Percentiles rank a stretch among this genome's conserved stretches.
phyloP scores from a whole-genome alignment of 306 rosid genomes.

The Dryas octopetala region DNA sequence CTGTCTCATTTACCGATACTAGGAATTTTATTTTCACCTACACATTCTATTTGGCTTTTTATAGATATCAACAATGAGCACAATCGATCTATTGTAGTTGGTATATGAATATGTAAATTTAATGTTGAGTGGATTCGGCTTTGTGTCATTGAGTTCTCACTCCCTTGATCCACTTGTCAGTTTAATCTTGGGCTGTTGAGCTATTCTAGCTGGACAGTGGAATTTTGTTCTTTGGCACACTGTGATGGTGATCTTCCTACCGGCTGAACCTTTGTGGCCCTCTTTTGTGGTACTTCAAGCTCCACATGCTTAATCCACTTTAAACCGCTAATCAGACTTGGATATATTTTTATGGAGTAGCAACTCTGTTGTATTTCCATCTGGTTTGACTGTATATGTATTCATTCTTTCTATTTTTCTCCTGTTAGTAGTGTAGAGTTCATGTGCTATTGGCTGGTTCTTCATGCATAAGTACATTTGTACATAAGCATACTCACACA shows the following conservation, averaged over 20 bases:
- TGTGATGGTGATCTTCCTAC: slow-evolving; percentile 1
- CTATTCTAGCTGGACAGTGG: slow-evolving; percentile 6
- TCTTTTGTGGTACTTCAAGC: background rate
- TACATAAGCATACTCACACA: background rate
- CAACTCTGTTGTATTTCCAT: background rate
- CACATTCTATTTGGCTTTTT: background rate
- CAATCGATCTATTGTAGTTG: background rate
- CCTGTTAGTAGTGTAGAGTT: background rate
- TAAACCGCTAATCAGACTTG: background rate
- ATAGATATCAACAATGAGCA: background rate
- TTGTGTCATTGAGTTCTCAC: background rate
- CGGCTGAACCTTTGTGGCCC: background rate
- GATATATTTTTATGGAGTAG: background rate
- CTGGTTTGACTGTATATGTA: background rate
- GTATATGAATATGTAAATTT: background rate
- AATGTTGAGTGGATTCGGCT: background rate
- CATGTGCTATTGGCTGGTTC: slow-evolving; percentile 9
- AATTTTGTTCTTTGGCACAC: background rate
- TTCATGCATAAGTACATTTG: background rate
- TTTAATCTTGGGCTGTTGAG: background rate
- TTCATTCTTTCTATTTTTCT: background rate
- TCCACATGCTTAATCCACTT: background rate
- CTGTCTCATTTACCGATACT: background rate
- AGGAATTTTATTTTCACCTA: background rate
- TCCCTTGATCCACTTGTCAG: background rate